phyloP scores from a whole-genome alignment of 2,329 filamentous ascomycete species.

The Volutella citrinella region DNA sequence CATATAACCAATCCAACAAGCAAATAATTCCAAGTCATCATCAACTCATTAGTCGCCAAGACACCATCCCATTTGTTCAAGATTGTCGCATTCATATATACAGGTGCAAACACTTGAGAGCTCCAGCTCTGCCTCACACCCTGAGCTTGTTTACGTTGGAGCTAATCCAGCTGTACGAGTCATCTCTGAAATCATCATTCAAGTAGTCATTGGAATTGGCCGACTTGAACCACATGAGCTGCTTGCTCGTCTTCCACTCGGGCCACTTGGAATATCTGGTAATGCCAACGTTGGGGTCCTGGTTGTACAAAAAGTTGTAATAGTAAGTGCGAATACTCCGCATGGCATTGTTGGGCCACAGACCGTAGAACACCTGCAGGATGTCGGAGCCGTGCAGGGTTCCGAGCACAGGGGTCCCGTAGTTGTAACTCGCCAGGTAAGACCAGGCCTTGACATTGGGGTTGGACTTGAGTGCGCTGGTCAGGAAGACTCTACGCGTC shows the following conservation, averaged over 20 bases:
- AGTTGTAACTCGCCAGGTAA: constrained; percentile 70
- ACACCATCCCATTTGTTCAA: no score
- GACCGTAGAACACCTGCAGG: constrained; percentile 65
- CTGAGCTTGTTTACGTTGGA: constrained; percentile 21
- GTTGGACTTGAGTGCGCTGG: constrained; percentile 40
- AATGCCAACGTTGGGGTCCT: constrained; percentile 63
- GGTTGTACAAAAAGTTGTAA: constrained; percentile 65
- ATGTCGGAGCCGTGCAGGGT: constrained; percentile 74
- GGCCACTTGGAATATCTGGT: constrained; percentile 40
- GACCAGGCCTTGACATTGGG: constrained; percentile 68
- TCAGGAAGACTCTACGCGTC: constrained; percentile 63
- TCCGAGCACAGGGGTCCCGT: constrained; percentile 68
- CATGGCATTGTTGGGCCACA: constrained; percentile 60
- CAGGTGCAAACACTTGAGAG: no score
- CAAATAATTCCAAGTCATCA: no score
- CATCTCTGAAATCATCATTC: constrained; percentile 37
- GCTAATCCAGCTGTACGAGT: constrained; percentile 25
- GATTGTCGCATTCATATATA: no score
- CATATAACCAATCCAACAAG: no score
- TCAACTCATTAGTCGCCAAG: no score
- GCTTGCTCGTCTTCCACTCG: constrained; percentile 38
- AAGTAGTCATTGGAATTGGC: constrained; percentile 28
- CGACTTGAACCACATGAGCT: constrained; percentile 48
- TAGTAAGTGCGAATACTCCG: constrained; percentile 65
- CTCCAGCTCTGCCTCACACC: no score